Evolutionary conservation across 441 rosid species (phyloP), one percentile per base, ranked within the genome.

Genomic region (Corymbia calophylla): DNA sequence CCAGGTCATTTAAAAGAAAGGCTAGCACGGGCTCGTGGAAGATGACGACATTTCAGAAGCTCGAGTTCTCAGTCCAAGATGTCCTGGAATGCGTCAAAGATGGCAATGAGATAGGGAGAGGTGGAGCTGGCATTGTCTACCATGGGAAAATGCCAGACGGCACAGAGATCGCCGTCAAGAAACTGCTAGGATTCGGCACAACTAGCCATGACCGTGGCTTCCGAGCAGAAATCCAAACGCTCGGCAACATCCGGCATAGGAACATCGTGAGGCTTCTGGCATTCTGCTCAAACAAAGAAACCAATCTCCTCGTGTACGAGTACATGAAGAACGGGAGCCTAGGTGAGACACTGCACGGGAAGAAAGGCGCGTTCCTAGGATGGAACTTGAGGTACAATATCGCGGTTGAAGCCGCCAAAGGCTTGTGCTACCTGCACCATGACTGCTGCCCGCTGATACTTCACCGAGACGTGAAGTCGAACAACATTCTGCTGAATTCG

Each of bases 261-360:
- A 93, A 94, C 93, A 94, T 93, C 15, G 95, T 94, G 88, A 93
- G 95, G 84, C 88, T 94, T 87, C 88, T 93, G 5, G 94, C 95
- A 1, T 94, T 93, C 88, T 94, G 95, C 86, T 92, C 95, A 16
- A 94, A 93, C 92, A 93, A 92, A 81, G 94, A 93, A 82, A 91
- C 92, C 51, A 94, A 94, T 88, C 93, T 94, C 29, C 89, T 94
- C 55, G 94, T 94, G 25, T 94, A 93, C 16, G 95, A 93, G 92
- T 94, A 93, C 93, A 94, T 94, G 95, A 91, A 91, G 86, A 93
- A 94, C 39, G 95, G 95, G 60, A 94, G 95, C 92, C 88, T 94
- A 16, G 95, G 95, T 2, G 95, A 93, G 89, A 92, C 92, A 2
- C 85, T 94, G 66, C 88, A 86, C n/a, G 88, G 88, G 54, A 86